Evolutionary conservation across 2,329 filamentous ascomycete species (phyloP), one percentile per base, ranked within the genome.

Genomic region (Waltergamsia citrina): DNA sequence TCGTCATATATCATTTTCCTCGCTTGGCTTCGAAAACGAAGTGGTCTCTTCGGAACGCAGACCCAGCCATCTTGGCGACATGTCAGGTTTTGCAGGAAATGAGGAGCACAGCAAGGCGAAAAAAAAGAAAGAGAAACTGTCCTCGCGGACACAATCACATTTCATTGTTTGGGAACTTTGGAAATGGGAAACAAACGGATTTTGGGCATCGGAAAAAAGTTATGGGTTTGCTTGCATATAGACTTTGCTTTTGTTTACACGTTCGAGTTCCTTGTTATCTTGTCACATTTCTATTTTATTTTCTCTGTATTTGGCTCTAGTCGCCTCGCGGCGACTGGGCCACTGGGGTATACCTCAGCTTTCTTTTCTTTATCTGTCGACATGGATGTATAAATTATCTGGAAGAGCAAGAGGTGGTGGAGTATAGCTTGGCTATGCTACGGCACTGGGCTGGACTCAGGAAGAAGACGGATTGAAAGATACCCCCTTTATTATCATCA

Each of bases 21-120:
- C 12, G 25, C n/a, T 6, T 27, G 25, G 7, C n/a, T n/a, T n/a
- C n/a, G n/a, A n/a, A n/a, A n/a, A n/a, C n/a, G n/a, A n/a, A n/a
- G 39, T 33, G 36, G 38, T 35, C 26, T 34, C 38, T 20, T 37
- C 41, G 48, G 53, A 51, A 56, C 51, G 53, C 41, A 48, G 41
- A 52, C 47, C 38, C 38, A 35, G 34, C 41, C 35, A 40, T 42
- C 36, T 46, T 38, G 19, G 46, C 43, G 44, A 46, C 44, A 41
- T 53, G 50, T 56, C 49, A 30, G 38, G 44, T 23, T 15, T n/a
- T n/a, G n/a, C n/a, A n/a, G n/a, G n/a, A n/a, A n/a, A n/a, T n/a
- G n/a, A n/a, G n/a, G n/a, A n/a, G n/a, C n/a, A n/a, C n/a, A n/a
- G n/a, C n/a, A 25, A 22, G 18, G 15, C 24, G 24, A 28, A 20